Evolutionary conservation across 2,329 filamentous ascomycete genomes (phyloP), one percentile per base, ranked within the genome.

Genomic region (Fusarium kyushuense): DNA sequence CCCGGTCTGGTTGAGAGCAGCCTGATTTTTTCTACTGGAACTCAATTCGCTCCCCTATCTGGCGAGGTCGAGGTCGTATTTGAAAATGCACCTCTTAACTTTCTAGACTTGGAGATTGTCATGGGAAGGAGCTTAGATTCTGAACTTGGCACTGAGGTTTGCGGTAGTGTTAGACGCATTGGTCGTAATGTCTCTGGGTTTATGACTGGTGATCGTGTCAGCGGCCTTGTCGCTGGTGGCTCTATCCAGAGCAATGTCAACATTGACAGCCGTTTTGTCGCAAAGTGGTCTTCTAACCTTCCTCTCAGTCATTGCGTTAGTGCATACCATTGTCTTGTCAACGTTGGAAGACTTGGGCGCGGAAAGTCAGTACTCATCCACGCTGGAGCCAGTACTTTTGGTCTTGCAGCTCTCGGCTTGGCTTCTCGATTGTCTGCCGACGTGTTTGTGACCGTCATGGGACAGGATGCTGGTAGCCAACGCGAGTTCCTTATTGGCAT

Each of bases 391-490:
- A 81, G 82, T 47, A 76, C 77, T 0, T 75, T 81, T 21, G 84
- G 84, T 2, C 76, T 82, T 36, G 80, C 80, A 12, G 83, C 82
- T 4, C 67, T 86, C 4, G 76, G 78, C 13, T 63, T 86, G 4
- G 81, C 81, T 25, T 74, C 69, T 43, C 57, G 73, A 3, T 64
- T 76, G 9, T 82, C 78, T 1, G 79, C 78, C 11, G 75, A 79
- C 4, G 69, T 87, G 3, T 83, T 82, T 55, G 78, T 76, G 3
- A 85, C 81, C 0, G 79, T 83, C 1, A 54, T 74, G 41, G 79
- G 75, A 0, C 52, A 72, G 12, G 60, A 68, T 8, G 47, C 67
- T 2, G 43, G 72, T 1, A 65, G 74, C 2, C 83, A 88, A 58
- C 77, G 76, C 12, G 45, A 72, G 1, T 54, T 79, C 4, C 70